Base-by-base conservation (phyloP, 345 rosid species). In the Garcia nutans region DNA sequence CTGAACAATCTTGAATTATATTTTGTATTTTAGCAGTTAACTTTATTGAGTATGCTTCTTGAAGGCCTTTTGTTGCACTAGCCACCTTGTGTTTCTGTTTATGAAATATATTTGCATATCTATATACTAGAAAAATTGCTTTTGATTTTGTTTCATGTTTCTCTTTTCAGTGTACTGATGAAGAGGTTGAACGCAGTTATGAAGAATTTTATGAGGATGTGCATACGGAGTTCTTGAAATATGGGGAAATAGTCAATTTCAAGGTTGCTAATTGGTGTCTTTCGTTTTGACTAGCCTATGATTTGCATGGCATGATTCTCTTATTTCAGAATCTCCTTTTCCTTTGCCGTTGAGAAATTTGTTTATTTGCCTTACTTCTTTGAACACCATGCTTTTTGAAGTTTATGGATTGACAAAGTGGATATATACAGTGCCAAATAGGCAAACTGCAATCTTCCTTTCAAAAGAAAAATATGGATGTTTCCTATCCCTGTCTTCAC, bases 191-290 rank as follows among this genome's bases (percentile, higher is more conserved):
- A 76, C 80, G 49, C 20, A 76, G 83, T 82, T 96, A 88, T 77
- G 94, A 96, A 84, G 98, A 96, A 81, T 93, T 96, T 86, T 96
- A 96, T 60, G 98, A 93, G 82, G 99, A 96, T 82, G 98, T 93
- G 66, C 99, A 93, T 82, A 91, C 99, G 31, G 99, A 96, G 86
- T 93, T 96, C 81, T 84, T 87, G 86, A 96, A 93, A 85, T 96
- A 81, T 81, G 99, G 99, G 68, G 98, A 93, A 82, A 88, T 93
- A 81, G 86, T 96, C 52, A 96, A 96, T 84, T 96, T 96, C 82
- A 96, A 96, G 98, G 99, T 95, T 60, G 83, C 68, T 76, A n/a
- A 54, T 55, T 81, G 42, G 59, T 31, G 42, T 79, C 41, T 66
- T 12, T 78, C 64, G 26, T 41, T 47, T 54, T 42, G 68, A 7